Evolutionary conservation across 768 basidiomycete species (phyloP), one percentile per base, ranked within the genome.

Genomic region (Phlebiopsis gigantea): DNA sequence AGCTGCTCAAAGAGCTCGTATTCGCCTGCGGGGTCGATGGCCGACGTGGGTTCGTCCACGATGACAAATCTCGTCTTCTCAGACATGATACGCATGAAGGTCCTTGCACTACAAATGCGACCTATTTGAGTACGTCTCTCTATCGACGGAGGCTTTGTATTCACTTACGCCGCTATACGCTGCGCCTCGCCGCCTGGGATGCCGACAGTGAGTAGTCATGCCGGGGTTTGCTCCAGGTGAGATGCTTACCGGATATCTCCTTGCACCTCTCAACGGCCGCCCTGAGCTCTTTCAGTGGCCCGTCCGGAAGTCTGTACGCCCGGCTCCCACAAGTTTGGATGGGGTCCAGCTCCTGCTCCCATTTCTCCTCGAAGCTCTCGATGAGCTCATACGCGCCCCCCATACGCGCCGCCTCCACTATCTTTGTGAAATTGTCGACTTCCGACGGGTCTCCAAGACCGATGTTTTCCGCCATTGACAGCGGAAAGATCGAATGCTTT

Each of bases 21-120:
- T 63, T 87, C 85, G 0, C 74, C 78, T 44, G 77, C 67, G 8
- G 85, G 75, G 52, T 85, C 84, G 41, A 84, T 61, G 2, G 80
- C 76, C 0, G 82, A 81, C 39, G 75, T 82, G 0, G 83, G 82
- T 63, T 85, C 83, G 58, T 86, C 84, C 2, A 80, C 74, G 2
- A 80, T 73, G 17, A 84, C 68, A 10, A 84, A 75, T 26, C 72
- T 75, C 24, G 77, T 71, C 2, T 75, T 58, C 10, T 66, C 68
- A 0, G 69, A 66, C 15, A 69, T 61, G 21, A 77, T 60, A 1
- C 76, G 71, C 71, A 75, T 73, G 63, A 77, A 77, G 3, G 72
- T 72, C 28, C 75, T 70, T 1, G 75, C 70, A 17, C 57, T 58
- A 25, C 9, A 17, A 21, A 41, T n/a, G 6, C 43, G 34, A 6